Conservation (phyloP, 345 rosid species). For the Melastoma malabathricum region DNA sequence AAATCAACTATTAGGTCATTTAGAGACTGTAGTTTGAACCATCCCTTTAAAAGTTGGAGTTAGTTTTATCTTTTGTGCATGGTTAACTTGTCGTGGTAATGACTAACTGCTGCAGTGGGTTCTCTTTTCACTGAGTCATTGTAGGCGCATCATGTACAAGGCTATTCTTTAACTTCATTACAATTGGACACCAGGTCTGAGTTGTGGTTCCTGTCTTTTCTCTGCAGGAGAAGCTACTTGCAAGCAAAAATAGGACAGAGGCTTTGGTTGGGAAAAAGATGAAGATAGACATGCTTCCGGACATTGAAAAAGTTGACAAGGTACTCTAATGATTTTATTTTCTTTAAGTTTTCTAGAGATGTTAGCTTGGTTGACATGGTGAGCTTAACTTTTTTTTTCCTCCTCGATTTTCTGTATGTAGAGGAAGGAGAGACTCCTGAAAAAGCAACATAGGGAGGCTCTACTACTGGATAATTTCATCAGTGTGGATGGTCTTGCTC, state of each 20-base stretch:
- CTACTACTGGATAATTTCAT: conserved; percentile 67
- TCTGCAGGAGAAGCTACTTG: conserved; percentile 74
- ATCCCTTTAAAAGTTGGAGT: too few species aligned
- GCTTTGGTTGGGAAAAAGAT: conserved; percentile 80
- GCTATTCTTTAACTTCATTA: neutral
- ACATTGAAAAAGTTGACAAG: conserved; percentile 93
- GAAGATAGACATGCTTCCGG: conserved; percentile 87
- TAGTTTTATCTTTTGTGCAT: too few species aligned
- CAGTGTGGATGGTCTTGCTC: conserved; percentile 58
- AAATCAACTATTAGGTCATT: too few species aligned
- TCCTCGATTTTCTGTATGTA: conserved; percentile 11
- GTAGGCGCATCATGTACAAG: neutral
- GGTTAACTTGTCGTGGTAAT: too few species aligned
- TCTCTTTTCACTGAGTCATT: too few species aligned
- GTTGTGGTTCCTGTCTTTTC: conserved; percentile 11
- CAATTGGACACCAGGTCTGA: neutral
- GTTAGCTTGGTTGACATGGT: too few species aligned
- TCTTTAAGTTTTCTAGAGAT: too few species aligned
- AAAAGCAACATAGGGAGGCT: conserved; percentile 92
- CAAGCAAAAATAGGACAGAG: conserved; percentile 87
- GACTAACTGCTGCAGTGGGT: too few species aligned
- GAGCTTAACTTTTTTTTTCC: neutral
- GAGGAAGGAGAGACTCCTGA: conserved; percentile 79
- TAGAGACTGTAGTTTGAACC: too few species aligned
- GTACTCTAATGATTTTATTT: conserved; percentile 16